Evolutionary conservation across 2,329 filamentous ascomycete genomes (phyloP), one percentile per base, ranked within the genome.

Genomic region (Trichoderma sp.): DNA sequence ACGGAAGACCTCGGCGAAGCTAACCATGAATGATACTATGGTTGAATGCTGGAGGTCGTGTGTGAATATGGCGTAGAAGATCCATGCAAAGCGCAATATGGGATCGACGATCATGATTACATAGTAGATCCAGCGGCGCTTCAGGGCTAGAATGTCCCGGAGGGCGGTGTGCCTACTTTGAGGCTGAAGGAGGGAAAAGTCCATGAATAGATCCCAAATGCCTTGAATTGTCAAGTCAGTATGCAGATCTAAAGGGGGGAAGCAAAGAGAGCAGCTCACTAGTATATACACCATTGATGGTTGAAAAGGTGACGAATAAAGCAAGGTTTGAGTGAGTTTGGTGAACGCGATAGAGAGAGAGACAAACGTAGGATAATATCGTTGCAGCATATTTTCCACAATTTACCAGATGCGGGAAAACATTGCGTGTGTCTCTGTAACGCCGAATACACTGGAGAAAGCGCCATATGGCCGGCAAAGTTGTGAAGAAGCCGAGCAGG

Each of bases 171-270:
- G 83, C 13, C 87, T 86, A 0, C 92, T 87, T 67, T 90, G 88
- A 0, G 91, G 85, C 74, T 97, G 94, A 3, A 95, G 86, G n/a
- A 97, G 84, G 69, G 91, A 96, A 86, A 96, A 98, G 79, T 99
- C 96, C 92, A 98, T 97, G 72, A 93, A 89, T 1, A 99, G 82
- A 77, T 99, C 96, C 96, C 96, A 99, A 52, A 97, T 86, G 11
- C 90, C 88, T 90, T 90, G 13, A 30, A 26, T 26, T 16, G n/a
- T 51, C 1, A 21, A 21, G 39, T 66, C 2, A 58, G 54, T 21
- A 58, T 3, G 16, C 18, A 32, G 2, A 21, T 1, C 39, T 21
- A 39, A 1, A 37, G 34, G 5, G 5, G 4, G 14, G n/a, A 49
- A 4, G 46, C 18, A 5, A 28, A 37, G 43, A n/a, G n/a, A 51